Conservation (phyloP, 2,329 filamentous ascomycete species). For the Sporothrix dimorphospora region DNA sequence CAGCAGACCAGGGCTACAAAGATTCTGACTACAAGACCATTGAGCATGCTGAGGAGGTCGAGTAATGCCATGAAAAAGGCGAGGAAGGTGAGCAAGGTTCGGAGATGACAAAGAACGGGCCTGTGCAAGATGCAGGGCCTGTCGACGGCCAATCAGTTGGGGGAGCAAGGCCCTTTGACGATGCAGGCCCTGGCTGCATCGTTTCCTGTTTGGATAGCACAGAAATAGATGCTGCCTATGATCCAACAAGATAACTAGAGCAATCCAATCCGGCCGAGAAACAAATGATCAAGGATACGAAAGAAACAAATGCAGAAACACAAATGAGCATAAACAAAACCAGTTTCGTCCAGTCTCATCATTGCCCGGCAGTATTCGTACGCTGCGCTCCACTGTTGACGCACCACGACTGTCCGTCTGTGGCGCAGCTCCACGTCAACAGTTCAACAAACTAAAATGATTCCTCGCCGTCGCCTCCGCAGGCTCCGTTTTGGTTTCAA, state of each 20-base stretch:
- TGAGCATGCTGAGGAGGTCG: neutral
- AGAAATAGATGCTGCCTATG: neutral
- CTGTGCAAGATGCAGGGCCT: neutral
- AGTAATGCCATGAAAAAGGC: neutral
- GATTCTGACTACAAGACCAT: slow-evolving; percentile 13
- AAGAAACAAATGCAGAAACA: neutral
- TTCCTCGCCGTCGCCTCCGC: neutral
- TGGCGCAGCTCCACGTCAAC: slow-evolving; percentile 17
- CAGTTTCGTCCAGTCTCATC: neutral
- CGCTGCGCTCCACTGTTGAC: neutral
- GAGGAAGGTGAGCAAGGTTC: no score
- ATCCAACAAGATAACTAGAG: neutral
- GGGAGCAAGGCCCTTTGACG: no score
- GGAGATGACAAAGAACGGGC: neutral
- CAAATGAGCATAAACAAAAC: neutral
- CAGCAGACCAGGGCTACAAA: slow-evolving; percentile 15
- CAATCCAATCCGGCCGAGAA: neutral
- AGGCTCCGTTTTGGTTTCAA: slow-evolving; percentile 13
- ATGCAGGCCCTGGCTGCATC: neutral
- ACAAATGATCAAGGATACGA: neutral
- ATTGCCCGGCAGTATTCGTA: neutral
- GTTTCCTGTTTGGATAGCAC: neutral
- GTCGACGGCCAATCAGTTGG: no score
- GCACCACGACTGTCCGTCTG: neutral
- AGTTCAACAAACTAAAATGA: no score